These are phyloP conservation scores for Kwoniella sp. DNA, from an alignment of 768 basidiomycete species.

Conservation along the genomic window DNA sequence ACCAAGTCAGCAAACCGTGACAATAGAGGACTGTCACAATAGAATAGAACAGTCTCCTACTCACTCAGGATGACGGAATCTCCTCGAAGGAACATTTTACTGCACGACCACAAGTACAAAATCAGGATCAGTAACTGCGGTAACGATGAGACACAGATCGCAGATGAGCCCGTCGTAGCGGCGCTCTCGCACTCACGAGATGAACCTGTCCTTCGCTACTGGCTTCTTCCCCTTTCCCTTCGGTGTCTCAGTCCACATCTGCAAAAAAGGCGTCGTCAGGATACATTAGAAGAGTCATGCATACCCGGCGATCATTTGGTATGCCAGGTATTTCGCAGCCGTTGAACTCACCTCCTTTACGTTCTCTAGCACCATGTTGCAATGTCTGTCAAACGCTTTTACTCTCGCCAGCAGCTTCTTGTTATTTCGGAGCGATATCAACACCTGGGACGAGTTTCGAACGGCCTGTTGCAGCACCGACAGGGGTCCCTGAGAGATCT, in stretches of 20 bases:
- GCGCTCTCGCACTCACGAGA: slow-evolving; percentile 59
- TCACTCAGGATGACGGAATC: slow-evolving; percentile 95
- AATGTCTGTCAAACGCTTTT: slow-evolving; percentile 98
- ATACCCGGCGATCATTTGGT: no score
- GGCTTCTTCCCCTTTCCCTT: slow-evolving; percentile 99
- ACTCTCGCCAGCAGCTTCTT: slow-evolving; percentile 85
- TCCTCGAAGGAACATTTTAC: slow-evolving; percentile 97
- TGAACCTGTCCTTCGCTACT: slow-evolving; percentile 98
- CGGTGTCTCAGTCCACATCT: slow-evolving; percentile 99
- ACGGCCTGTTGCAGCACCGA: slow-evolving; percentile 78
- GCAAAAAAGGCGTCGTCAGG: slow-evolving; percentile 8
- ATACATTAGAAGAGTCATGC: no score
- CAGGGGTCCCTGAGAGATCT: slow-evolving; percentile 79
- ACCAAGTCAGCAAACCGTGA: neutral
- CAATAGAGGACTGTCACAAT: neutral
- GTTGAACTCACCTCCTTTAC: slow-evolving; percentile 79
- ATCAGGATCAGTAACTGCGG: neutral
- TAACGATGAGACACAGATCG: neutral
- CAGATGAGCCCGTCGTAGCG: no score
- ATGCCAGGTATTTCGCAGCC: neutral
- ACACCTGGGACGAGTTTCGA: slow-evolving; percentile 93
- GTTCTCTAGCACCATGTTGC: slow-evolving; percentile 98
- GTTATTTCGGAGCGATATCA: slow-evolving; percentile 96
- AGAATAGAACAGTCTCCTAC: slow-evolving; percentile 23
- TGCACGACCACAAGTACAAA: slow-evolving; percentile 53